These are phyloP conservation scores for Aspergillus flavus DNA, from an alignment of 2,329 filamentous ascomycete genomes.

Conservation along the genomic window DNA sequence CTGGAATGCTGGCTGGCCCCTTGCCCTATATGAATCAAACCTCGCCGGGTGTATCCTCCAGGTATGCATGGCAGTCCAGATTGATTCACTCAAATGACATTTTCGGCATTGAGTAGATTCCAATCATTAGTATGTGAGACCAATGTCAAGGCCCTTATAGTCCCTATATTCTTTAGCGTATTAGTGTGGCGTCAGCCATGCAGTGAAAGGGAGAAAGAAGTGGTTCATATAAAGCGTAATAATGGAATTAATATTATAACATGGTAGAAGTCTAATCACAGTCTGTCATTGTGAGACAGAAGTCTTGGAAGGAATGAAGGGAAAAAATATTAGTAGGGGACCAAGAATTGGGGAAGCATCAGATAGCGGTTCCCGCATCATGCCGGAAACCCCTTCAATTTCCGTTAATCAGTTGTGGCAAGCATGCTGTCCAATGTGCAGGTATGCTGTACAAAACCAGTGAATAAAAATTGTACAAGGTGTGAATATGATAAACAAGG, in stretches of 20 bases:
- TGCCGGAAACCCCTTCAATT: background rate
- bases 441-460: slow-evolving; percentile 19
- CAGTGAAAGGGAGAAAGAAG: background rate
- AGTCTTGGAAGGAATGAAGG: background rate
- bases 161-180: background rate
- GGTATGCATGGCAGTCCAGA: background rate
- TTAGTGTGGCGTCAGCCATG: background rate
- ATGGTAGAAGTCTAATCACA: slow-evolving; percentile 9
- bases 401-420: background rate
- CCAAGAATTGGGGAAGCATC: background rate
- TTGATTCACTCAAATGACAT: background rate
- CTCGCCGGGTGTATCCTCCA: background rate
- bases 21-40: background rate
- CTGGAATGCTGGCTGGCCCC: slow-evolving; percentile 2
- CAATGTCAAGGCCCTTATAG: background rate
- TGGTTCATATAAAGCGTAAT: background rate
- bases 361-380: background rate
- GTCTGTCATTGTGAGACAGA: slow-evolving; percentile 1
- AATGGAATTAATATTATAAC: slow-evolving; percentile 11
- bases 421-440: background rate
- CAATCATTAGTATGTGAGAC: background rate
- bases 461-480: slow-evolving; percentile 13
- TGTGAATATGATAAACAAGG: slow-evolving; percentile 5
- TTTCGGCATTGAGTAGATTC: background rate
- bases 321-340: background rate